phyloP scores from a whole-genome alignment of 2,329 filamentous ascomycete genomes.

The Cytospora piceae region DNA sequence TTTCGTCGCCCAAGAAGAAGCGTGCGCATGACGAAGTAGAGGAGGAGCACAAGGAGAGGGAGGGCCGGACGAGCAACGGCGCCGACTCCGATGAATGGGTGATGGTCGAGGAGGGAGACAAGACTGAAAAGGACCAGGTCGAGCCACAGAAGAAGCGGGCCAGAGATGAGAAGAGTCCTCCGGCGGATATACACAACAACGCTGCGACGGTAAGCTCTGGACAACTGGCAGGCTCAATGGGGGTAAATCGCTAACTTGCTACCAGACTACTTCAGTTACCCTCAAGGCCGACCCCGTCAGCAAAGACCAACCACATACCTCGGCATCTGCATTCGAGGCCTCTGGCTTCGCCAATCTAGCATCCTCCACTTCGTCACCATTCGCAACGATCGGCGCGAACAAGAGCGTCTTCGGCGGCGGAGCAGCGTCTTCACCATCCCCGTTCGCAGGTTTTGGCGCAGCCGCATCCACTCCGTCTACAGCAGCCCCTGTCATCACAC shows the following conservation, averaged over 20 bases:
- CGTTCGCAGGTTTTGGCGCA: slow-evolving; percentile 42
- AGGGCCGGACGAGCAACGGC: slow-evolving; percentile 47
- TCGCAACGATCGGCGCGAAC: slow-evolving; percentile 58
- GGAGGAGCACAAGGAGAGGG: slow-evolving; percentile 48
- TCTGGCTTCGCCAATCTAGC: slow-evolving; percentile 72
- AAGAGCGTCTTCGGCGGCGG: slow-evolving; percentile 55
- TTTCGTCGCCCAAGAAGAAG: slow-evolving; percentile 69
- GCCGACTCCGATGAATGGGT: slow-evolving; percentile 42
- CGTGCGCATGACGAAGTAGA: slow-evolving; percentile 63
- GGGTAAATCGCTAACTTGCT: slow-evolving; percentile 16
- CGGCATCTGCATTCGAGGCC: slow-evolving; percentile 65
- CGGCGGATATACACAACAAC: slow-evolving; percentile 24
- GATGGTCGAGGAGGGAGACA: slow-evolving; percentile 24
- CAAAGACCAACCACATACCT: slow-evolving; percentile 46
- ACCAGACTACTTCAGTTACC: slow-evolving; percentile 33
- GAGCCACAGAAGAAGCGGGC: slow-evolving; percentile 70
- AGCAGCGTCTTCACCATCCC: slow-evolving; percentile 45
- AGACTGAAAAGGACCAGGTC: slow-evolving; percentile 51
- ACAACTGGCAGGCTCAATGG: neutral
- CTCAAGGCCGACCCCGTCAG: slow-evolving; percentile 34
- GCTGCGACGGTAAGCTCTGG: slow-evolving; percentile 18
- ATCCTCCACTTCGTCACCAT: slow-evolving; percentile 63
- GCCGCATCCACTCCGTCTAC: slow-evolving; percentile 40
- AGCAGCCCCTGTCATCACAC: slow-evolving; percentile 35
- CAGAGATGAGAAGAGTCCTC: slow-evolving; percentile 49